These are phyloP conservation scores for Heritiera littoralis DNA, from an alignment of 345 rosid genomes.

Conservation along the genomic window DNA sequence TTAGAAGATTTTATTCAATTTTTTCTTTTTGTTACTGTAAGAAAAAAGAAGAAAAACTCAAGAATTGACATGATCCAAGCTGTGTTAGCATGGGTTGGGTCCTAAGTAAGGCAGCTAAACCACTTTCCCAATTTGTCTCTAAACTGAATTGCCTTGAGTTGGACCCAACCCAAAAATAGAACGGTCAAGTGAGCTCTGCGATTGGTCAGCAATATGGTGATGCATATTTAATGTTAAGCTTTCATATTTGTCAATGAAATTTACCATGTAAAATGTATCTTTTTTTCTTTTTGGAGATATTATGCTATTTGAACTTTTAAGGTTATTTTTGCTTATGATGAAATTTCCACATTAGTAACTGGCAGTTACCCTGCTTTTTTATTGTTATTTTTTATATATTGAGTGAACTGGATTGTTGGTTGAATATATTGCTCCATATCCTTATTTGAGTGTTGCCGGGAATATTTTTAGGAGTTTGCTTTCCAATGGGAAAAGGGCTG, in stretches of 20 bases:
- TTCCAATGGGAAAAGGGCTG: conserved; percentile 97
- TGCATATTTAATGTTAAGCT: not conserved
- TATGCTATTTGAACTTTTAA: conserved; percentile 10
- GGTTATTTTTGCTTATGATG: not conserved
- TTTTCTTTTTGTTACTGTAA: not conserved
- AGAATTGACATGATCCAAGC: not conserved
- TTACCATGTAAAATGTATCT: not conserved
- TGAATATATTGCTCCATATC: conserved; percentile 13
- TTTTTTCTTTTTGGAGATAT: not conserved
- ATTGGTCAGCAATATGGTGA: not conserved
- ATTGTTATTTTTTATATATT: conserved; percentile 1
- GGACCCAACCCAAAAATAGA: not conserved
- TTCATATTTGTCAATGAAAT: not conserved
- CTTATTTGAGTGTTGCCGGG: conserved; percentile 25
- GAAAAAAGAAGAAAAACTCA: not conserved
- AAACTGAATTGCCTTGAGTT: not conserved
- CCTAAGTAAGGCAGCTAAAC: not conserved
- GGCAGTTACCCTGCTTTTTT: conserved; percentile 2
- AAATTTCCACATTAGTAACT: not conserved
- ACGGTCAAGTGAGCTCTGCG: not conserved
- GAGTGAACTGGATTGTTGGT: conserved; percentile 2
- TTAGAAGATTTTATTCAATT: not conserved
- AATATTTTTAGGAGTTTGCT: conserved; percentile 76
- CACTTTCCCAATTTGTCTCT: not conserved
- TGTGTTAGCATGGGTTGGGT: not conserved